Evolutionary conservation across 179 eudicot species (phyloP), one percentile per base, ranked within the genome.

Genomic region (Sideroxylon spinosum): DNA sequence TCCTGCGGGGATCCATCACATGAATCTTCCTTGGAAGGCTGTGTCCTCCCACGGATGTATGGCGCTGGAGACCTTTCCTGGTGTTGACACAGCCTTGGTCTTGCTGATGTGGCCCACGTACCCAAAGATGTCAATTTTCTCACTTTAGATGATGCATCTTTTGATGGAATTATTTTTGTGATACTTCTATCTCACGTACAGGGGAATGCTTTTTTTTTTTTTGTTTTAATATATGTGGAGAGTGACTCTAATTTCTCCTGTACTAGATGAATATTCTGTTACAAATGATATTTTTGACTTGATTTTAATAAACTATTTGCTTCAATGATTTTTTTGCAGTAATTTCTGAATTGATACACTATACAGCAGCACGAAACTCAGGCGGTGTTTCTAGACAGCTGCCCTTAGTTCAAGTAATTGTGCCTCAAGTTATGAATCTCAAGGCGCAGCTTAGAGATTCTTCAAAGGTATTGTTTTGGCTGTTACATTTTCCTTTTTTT

Each of bases 301-400:
- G 29, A n/a, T 57, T 69, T 71, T 60, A 63, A n/a, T 76, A 6
- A 57, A 71, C 61, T 62, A 9, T 26, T 69, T 19, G 8, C 67
- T 50, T 11, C 37, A 60, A 44, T 72, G 67, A 59, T 61, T 11
- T 74, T 78, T 75, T 79, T 87, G 85, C 92, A 96, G 99, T 92
- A 78, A 89, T 92, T 81, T 96, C 98, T 66, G 99, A 96, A 82
- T 83, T 96, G 82, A 96, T 96, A 81, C 98, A 94, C 83, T 94
- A 92, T 81, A 84, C 99, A 22, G 88, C 94, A 25, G 91, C 90
- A 76, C 93, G 93, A 77, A 84, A 85, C 82, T 81, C 85, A 28
- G 90, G 86, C 56, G 94, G 85, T 72, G 86, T 87, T 77, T 87
- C 95, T 73, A 87, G 76, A 79, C 93, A 93, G 84, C 81, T 96